Conservation (phyloP, 768 basidiomycete genomes). For the Scleroderma citrinum region DNA sequence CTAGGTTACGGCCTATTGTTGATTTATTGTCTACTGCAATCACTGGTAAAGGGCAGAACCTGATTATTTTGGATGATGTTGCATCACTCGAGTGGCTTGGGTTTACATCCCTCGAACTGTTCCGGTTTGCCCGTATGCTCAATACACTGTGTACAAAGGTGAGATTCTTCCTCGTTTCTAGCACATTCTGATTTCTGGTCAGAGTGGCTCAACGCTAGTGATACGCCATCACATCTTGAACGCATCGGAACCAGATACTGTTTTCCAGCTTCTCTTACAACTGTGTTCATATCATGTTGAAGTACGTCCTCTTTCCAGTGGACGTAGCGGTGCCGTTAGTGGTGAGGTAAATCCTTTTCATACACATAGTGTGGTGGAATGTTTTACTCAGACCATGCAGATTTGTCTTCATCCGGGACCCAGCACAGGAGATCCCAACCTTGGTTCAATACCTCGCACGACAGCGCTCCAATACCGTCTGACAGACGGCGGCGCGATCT, state of each 20-base stretch:
- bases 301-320: slow-evolving; percentile 64
- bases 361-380: not conserved
- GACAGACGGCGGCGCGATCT: slow-evolving; percentile 57
- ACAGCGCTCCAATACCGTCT: slow-evolving; percentile 66
- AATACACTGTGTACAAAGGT: slow-evolving; percentile 53
- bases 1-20: slow-evolving; percentile 29
- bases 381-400: slow-evolving; percentile 29
- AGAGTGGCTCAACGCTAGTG: slow-evolving; percentile 52
- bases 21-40: slow-evolving; percentile 27
- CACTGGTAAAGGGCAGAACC: slow-evolving; percentile 12
- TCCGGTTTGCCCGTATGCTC: slow-evolving; percentile 56
- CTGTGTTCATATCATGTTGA: slow-evolving; percentile 67
- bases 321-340: slow-evolving; percentile 70
- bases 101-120: slow-evolving; percentile 42
- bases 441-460: slow-evolving; percentile 43
- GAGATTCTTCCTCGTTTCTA: slow-evolving; percentile 1
- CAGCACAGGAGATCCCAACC: slow-evolving; percentile 23
- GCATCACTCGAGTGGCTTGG: slow-evolving; percentile 70
- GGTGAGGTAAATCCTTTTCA: slow-evolving; percentile 53
- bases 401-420: slow-evolving; percentile 59
- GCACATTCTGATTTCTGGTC: not conserved
- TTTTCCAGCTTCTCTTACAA: slow-evolving; percentile 55
- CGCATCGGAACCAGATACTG: slow-evolving; percentile 50
- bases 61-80: slow-evolving; percentile 71
- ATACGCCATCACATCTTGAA: slow-evolving; percentile 60